phyloP scores from a whole-genome alignment of 768 basidiomycete genomes.

The Psilocybe cubensis region DNA sequence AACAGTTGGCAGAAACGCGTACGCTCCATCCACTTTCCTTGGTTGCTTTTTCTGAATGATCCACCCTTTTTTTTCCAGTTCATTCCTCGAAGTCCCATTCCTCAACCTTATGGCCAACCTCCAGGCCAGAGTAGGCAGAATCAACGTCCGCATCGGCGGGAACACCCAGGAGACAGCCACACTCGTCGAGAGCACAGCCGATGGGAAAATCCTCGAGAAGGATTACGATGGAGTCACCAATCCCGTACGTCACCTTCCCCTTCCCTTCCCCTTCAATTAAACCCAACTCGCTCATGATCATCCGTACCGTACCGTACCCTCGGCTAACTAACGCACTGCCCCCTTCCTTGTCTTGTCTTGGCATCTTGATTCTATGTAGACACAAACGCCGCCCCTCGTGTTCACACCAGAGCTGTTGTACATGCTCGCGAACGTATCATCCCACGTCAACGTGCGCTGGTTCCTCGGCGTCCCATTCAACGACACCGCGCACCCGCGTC shows the following conservation, averaged over 20 bases:
- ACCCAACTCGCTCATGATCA: too few relatives aligned
- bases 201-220: constrained; percentile 33
- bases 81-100: constrained; percentile 61
- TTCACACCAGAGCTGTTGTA: constrained; percentile 70
- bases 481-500: constrained; percentile 55
- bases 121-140: constrained; percentile 59
- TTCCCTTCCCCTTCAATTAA: too few relatives aligned
- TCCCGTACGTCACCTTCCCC: constrained; percentile 15
- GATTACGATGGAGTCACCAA: constrained; percentile 21
- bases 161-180: constrained; percentile 76
- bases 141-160: constrained; percentile 72
- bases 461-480: constrained; percentile 73
- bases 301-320: not conserved
- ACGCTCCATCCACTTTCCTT: constrained; percentile 16
- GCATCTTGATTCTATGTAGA: constrained; percentile 48
- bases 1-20: constrained; percentile 58
- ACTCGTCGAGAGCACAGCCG: constrained; percentile 47
- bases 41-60: not conserved
- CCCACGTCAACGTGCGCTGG: constrained; percentile 67
- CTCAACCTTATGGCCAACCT: constrained; percentile 81
- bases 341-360: not conserved
- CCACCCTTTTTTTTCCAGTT: constrained; percentile 33
- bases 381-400: constrained; percentile 69
- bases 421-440: constrained; percentile 65
- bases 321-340: not conserved